Conservation (phyloP, 257 asterid genomes). For the Salvia splendens region DNA sequence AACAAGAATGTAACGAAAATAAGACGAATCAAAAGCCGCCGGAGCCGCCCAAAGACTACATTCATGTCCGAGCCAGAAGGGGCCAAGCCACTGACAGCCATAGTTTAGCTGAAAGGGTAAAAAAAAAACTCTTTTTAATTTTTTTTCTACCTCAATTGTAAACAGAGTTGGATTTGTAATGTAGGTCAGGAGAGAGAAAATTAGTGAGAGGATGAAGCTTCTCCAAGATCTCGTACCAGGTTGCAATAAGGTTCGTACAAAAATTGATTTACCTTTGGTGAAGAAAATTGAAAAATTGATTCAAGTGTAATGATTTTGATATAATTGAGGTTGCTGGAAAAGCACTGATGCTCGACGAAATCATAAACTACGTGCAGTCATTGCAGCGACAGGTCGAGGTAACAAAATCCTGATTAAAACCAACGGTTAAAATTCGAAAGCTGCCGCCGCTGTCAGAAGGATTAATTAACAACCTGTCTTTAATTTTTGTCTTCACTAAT, state of each 20-base stretch:
- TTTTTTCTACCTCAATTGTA: neutral
- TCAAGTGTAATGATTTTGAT: neutral
- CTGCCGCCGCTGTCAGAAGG: slow-evolving; percentile 34
- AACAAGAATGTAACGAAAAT: slow-evolving; percentile 12
- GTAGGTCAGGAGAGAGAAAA: slow-evolving; percentile 91
- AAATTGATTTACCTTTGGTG: neutral
- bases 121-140: neutral
- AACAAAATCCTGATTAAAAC: neutral
- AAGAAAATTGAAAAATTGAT: too few relatives aligned
- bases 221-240: slow-evolving; percentile 98
- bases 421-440: slow-evolving; percentile 12
- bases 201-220: slow-evolving; percentile 93
- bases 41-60: slow-evolving; percentile 85
- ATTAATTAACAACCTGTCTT: neutral
- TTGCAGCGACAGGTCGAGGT: slow-evolving; percentile 98
- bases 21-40: slow-evolving; percentile 52
- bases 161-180: too few relatives aligned
- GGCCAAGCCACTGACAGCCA: slow-evolving; percentile 99
- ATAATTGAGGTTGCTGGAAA: slow-evolving; percentile 78
- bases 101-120: slow-evolving; percentile 86
- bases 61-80: slow-evolving; percentile 96
- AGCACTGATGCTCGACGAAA: slow-evolving; percentile 94
- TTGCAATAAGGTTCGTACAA: slow-evolving; percentile 73
- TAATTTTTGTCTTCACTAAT: slow-evolving; percentile 12
- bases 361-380: slow-evolving; percentile 91